Evolutionary conservation across 495 filamentous ascomycete genomes (phyloP).

Genomic region (Penicillium macrosclerotiorum): DNA sequence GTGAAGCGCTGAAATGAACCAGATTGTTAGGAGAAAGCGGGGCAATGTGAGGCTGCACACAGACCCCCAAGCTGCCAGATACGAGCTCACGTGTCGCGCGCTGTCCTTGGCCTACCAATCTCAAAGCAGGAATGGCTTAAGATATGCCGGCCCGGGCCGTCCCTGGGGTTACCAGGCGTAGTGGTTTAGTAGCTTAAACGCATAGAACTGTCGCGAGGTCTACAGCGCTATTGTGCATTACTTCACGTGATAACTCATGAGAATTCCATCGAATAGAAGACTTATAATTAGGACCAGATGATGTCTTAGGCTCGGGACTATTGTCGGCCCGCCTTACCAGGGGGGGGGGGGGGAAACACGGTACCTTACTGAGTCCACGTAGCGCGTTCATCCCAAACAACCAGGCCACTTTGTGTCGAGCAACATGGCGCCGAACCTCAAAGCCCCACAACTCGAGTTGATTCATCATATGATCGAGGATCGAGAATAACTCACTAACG

Average conservation of each 20-base stretch:
- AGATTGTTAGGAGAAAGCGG: background rate
- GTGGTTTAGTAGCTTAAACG: background rate
- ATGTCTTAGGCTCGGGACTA: background rate
- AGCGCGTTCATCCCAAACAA: background rate
- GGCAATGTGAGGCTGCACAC: background rate
- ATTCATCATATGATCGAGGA: slow-evolving; percentile 5
- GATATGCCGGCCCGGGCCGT: background rate
- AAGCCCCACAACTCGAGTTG: slow-evolving; percentile 2
- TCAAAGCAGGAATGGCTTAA: background rate
- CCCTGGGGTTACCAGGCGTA: background rate
- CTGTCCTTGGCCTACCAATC: background rate
- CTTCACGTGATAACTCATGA: too few relatives aligned
- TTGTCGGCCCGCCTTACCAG: background rate
- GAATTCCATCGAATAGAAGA: background rate
- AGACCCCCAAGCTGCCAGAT: background rate
- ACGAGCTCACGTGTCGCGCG: background rate
- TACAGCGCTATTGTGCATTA: too few relatives aligned
- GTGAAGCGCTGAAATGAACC: too few relatives aligned
- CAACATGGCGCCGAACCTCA: slow-evolving; percentile 7
- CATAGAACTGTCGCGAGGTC: background rate
- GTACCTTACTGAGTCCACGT: background rate
- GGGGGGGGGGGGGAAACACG: too few relatives aligned
- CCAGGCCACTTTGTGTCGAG: background rate
- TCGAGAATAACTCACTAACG: slow-evolving; percentile 4
- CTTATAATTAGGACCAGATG: background rate